Evolutionary conservation across 805 yeast genomes (phyloP).

Genomic region (Soucietia sequanensis): DNA sequence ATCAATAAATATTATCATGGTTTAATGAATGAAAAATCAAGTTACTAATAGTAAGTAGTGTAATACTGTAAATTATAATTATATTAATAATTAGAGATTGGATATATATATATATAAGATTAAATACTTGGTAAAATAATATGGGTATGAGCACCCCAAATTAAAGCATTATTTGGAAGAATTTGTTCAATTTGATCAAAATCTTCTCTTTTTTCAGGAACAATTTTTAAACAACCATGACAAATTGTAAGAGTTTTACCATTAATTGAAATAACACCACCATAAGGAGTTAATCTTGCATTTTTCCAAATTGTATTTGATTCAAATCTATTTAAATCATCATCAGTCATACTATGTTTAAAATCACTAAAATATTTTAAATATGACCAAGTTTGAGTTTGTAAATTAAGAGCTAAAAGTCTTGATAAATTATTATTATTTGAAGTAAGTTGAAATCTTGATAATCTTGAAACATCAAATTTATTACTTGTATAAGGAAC

Average conservation of each 20-base stretch:
- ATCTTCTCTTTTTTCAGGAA: conserved; percentile 30
- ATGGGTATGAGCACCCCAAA: conserved; percentile 36
- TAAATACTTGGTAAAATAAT: conserved; percentile 38
- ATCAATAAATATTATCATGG: too few species aligned
- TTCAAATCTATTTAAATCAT: conserved; percentile 16
- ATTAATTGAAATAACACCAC: conserved; percentile 30
- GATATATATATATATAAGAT: background rate
- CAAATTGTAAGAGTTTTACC: conserved; percentile 35
- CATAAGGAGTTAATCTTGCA: conserved; percentile 28
- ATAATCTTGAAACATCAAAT: conserved; percentile 33
- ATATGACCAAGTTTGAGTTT: conserved; percentile 42
- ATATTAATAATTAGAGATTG: too few species aligned
- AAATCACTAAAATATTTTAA: conserved; percentile 32
- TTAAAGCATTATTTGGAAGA: conserved; percentile 17
- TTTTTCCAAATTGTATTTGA: conserved; percentile 21
- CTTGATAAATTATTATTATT: conserved; percentile 29
- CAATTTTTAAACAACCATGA: conserved; percentile 34
- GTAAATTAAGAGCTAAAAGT: conserved; percentile 34
- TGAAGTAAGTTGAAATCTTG: conserved; percentile 26
- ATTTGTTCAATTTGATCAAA: conserved; percentile 16
- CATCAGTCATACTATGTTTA: conserved; percentile 20
- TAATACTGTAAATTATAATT: too few species aligned
- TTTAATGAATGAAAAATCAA: too few species aligned
- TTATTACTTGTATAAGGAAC: conserved; percentile 29
- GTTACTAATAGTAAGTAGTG: too few species aligned